Conservation (phyloP, 2,329 filamentous ascomycete species). For the Xylaria multiplex region DNA sequence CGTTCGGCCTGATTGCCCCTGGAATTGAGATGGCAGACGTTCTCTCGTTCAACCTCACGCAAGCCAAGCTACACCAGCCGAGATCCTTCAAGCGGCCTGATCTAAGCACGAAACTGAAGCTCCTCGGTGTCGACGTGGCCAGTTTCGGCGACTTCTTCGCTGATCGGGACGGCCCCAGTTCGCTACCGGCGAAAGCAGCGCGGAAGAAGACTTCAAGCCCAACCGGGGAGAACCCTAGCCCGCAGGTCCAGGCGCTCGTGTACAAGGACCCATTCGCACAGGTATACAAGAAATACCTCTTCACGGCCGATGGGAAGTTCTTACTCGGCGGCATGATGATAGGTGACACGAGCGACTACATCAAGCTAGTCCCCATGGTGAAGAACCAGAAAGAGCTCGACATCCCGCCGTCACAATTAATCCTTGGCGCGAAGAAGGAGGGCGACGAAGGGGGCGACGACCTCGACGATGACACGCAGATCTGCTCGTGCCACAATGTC, state of each 20-base stretch:
- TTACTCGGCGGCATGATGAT: constrained; percentile 98
- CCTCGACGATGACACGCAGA: constrained; percentile 84
- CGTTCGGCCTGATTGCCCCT: constrained; percentile 88
- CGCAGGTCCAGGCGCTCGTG: constrained; percentile 81
- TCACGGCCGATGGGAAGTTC: constrained; percentile 89
- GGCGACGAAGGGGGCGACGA: constrained; percentile 81
- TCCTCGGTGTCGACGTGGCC: constrained; percentile 89
- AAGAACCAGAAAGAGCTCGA: constrained; percentile 84
- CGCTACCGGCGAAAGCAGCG: constrained; percentile 70
- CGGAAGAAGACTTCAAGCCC: constrained; percentile 55
- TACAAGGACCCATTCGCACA: constrained; percentile 90
- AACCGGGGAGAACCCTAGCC: constrained; percentile 64
- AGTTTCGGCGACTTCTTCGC: constrained; percentile 96
- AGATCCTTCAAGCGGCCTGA: constrained; percentile 83
- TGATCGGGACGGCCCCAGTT: constrained; percentile 81
- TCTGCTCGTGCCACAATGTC: constrained; percentile 94
- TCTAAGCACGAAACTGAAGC: constrained; percentile 89
- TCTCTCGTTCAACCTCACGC: constrained; percentile 88
- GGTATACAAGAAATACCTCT: constrained; percentile 94
- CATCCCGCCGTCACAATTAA: constrained; percentile 81
- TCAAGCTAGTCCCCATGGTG: constrained; percentile 88
- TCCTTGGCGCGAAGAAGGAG: constrained; percentile 78
- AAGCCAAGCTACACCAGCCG: constrained; percentile 76
- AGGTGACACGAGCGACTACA: constrained; percentile 88
- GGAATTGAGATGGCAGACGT: constrained; percentile 95